phyloP scores from a whole-genome alignment of 2,329 filamentous ascomycete genomes.

The Penicillium sp. region DNA sequence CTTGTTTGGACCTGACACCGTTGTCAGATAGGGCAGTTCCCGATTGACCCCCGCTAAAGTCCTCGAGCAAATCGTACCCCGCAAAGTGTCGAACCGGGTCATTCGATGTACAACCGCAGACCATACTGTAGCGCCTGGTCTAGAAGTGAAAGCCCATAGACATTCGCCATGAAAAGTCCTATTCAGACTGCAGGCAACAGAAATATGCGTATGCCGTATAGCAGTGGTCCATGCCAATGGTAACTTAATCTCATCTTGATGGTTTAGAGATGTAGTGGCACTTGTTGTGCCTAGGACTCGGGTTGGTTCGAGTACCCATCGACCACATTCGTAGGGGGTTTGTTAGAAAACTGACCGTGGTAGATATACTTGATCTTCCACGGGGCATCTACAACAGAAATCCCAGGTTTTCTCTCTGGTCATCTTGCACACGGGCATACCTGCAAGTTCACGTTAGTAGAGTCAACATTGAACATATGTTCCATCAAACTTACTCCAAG shows the following conservation, averaged over 20 bases:
- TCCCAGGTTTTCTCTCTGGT: conserved; percentile 5
- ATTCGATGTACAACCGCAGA: neutral
- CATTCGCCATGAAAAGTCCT: no score
- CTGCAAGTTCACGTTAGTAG: neutral
- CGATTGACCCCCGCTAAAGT: neutral
- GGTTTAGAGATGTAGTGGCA: neutral
- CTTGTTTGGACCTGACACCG: neutral
- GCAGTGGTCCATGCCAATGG: neutral
- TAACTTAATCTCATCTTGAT: neutral
- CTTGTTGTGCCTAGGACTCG: neutral
- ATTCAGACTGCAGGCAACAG: neutral
- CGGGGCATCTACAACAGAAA: neutral
- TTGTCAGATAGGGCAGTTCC: neutral
- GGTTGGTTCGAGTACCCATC: neutral
- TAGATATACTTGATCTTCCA: neutral
- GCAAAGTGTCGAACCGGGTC: neutral
- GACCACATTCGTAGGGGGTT: no score
- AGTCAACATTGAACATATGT: neutral
- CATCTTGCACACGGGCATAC: conserved; percentile 16
- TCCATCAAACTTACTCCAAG: conserved; percentile 34
- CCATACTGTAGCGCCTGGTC: neutral
- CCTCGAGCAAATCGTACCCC: neutral
- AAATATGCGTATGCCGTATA: neutral
- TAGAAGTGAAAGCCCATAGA: no score
- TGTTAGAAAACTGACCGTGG: neutral